Conservation (phyloP, 495 filamentous ascomycete genomes). For the Talaromyces thailandensis region DNA sequence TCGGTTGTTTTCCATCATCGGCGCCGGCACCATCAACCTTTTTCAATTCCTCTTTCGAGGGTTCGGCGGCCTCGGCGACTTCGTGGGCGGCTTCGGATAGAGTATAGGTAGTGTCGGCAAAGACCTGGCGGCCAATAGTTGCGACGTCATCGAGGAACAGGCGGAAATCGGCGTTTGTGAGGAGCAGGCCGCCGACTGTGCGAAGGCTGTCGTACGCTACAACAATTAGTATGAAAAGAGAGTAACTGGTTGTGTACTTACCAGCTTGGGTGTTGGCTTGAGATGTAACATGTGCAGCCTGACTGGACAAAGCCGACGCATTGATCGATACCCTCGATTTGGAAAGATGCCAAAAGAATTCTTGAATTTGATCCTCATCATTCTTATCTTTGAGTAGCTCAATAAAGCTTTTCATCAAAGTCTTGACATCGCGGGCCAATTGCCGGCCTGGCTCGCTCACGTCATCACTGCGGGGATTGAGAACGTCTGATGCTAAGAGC, state of each 20-base stretch:
- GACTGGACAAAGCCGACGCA: conserved; percentile 50
- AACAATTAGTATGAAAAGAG: neutral
- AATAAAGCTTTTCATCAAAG: conserved; percentile 67
- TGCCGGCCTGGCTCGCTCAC: conserved; percentile 69
- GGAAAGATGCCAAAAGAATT: conserved; percentile 79
- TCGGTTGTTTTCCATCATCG: conserved; percentile 42
- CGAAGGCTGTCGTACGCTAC: conserved; percentile 74
- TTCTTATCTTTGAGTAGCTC: conserved; percentile 76
- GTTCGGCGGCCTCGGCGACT: conserved; percentile 61
- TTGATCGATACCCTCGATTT: conserved; percentile 65
- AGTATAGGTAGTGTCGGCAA: conserved; percentile 75
- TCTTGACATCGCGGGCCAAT: conserved; percentile 60
- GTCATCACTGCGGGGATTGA: conserved; percentile 67
- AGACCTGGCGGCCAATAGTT: conserved; percentile 72
- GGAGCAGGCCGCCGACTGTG: conserved; percentile 71
- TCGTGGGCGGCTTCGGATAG: conserved; percentile 63
- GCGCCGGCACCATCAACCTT: conserved; percentile 47
- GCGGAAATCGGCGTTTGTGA: conserved; percentile 87
- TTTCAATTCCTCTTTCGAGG: conserved; percentile 51
- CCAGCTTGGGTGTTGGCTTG: conserved; percentile 73
- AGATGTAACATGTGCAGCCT: conserved; percentile 54
- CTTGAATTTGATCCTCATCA: conserved; percentile 73
- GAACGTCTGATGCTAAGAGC: conserved; percentile 64
- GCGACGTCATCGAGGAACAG: conserved; percentile 77
- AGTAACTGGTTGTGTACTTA: conserved; percentile 21